Evolutionary conservation across 441 rosid genomes (phyloP), one percentile per base, ranked within the genome.

Genomic region (Brassica hybrid): DNA sequence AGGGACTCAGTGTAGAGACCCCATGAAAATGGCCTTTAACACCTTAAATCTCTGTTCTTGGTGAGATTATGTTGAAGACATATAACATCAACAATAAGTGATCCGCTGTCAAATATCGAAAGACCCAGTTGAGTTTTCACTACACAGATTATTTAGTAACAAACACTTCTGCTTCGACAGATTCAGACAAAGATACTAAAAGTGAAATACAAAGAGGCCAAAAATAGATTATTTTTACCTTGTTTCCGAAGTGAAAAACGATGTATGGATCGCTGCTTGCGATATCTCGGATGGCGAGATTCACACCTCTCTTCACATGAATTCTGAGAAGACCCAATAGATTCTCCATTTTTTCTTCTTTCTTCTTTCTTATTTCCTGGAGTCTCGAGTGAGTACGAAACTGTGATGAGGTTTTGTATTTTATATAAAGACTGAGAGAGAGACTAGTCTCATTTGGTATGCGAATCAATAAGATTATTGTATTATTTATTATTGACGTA

Each of bases 261-360:
- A 86, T 78, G 30, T 89, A 89, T 59, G 93, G 93, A 76, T 89
- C 93, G 19, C 93, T 87, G 80, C 87, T 87, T 0, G 19, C 13
- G 74, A 80, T 41, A 71, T 89, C 93, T 78, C 93, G 83, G 30
- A 89, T 23, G 27, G 93, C 93, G 38, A 89, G 91, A 43, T 86
- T 83, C 9, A 86, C 84, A 5, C 93, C 93, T 73, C 81, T 84
- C 16, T 64, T 74, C 32, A 89, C 83, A 76, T 86, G 91, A 79
- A 89, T 78, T 43, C 75, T 84, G 4, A 89, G 76, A 83, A 89
- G 87, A 54, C 93, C 93, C 81, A 87, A 25, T n/a, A 86, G 32
- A 69, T 86, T 69, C 82, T 89, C 93, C 93, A 87, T 89, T 6
- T 12, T 7, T 52, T 52, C 16, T 48, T 48, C 56, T 48, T 48